These are phyloP conservation scores for Alternaria panax DNA, from an alignment of 2,329 filamentous ascomycete genomes.

Conservation along the genomic window DNA sequence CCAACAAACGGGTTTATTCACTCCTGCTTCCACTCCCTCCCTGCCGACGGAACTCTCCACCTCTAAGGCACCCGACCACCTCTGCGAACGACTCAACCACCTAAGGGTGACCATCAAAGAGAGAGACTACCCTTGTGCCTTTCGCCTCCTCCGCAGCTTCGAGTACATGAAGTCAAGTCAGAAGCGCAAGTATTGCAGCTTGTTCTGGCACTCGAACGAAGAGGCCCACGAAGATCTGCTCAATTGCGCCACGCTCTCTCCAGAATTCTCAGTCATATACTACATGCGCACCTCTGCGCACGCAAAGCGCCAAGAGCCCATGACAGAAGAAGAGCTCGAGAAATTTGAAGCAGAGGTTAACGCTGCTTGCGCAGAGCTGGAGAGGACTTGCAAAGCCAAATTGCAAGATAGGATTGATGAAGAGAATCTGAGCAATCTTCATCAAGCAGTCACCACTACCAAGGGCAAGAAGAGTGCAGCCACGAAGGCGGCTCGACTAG, in stretches of 20 bases:
- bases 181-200: not conserved
- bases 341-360: not conserved
- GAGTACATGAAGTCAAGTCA: not conserved
- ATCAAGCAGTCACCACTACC: not conserved
- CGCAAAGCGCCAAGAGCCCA: not conserved
- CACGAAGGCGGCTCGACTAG: not conserved
- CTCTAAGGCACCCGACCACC: not conserved
- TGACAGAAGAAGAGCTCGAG: not conserved
- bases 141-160: conserved; percentile 1
- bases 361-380: not conserved
- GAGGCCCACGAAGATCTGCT: not conserved
- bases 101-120: not conserved
- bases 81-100: not conserved
- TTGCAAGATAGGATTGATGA: not conserved
- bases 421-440: not conserved
- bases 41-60: not conserved
- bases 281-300: not conserved
- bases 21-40: not conserved
- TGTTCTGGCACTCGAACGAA: conserved; percentile 7
- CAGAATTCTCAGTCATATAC: not conserved
- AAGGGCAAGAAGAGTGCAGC: not conserved
- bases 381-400: not conserved
- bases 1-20: not conserved
- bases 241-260: not conserved
- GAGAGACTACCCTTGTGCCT: not conserved